A percentile compares a stretch with the other conserved stretches of the same genome.
Conservation (phyloP, 2,329 filamentous ascomycete genomes). For the Fusarium sambucinum region DNA sequence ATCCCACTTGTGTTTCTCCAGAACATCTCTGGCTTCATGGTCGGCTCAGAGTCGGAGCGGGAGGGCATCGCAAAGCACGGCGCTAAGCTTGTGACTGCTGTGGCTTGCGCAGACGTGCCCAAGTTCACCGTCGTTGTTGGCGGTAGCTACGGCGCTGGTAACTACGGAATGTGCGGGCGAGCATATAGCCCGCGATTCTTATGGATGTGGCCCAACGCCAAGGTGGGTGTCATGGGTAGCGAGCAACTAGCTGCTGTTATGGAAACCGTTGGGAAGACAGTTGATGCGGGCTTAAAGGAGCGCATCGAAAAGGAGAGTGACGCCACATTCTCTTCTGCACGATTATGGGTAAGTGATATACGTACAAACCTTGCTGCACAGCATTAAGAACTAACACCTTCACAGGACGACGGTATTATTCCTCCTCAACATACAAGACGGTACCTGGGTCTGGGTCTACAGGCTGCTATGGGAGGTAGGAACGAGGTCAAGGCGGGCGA, state of each 20-base stretch:
- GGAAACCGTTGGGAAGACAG: slow-evolving; percentile 89
- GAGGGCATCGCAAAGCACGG: slow-evolving; percentile 98
- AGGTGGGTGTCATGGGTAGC: slow-evolving; percentile 94
- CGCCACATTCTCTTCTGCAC: slow-evolving; percentile 86
- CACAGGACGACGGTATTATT: slow-evolving; percentile 82
- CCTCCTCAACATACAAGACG: slow-evolving; percentile 79
- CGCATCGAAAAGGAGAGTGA: slow-evolving; percentile 93
- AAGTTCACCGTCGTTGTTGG: slow-evolving; percentile 99
- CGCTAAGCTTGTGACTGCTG: slow-evolving; percentile 94
- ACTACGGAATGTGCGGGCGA: slow-evolving; percentile 98
- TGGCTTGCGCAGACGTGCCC: slow-evolving; percentile 92
- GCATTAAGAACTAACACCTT: slow-evolving; percentile 14
- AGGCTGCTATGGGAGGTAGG: slow-evolving; percentile 76
- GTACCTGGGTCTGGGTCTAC: slow-evolving; percentile 78
- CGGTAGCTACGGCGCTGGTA: slow-evolving; percentile 90
- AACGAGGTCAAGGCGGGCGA: slow-evolving; percentile 70
- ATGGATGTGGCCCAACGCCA: slow-evolving; percentile 98
- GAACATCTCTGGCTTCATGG: slow-evolving; percentile 99
- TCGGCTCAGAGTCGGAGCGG: slow-evolving; percentile 89
- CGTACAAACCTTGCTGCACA: neutral
- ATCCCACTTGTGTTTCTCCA: slow-evolving; percentile 94
- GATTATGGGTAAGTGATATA: slow-evolving; percentile 78
- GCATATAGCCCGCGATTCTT: slow-evolving; percentile 92
- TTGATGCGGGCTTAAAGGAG: slow-evolving; percentile 82
- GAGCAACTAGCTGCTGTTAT: slow-evolving; percentile 94